Percentiles rank a stretch among this genome's conserved stretches.
Conservation (phyloP, 1,284 basidiomycete species). For the Spongispora temasekensis region DNA sequence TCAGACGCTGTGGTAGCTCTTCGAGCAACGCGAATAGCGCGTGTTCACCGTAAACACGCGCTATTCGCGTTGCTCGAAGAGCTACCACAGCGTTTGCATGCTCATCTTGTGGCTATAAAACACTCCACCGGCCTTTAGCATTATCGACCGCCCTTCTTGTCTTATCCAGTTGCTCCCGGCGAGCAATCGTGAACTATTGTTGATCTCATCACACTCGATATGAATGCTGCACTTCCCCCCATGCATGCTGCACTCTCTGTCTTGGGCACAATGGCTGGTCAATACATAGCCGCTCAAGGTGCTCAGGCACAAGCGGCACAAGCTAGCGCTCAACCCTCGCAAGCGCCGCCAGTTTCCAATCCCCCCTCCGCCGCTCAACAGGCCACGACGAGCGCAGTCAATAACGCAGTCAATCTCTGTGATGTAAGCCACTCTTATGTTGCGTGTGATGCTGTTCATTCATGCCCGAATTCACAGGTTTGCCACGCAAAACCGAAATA, state of each 20-base stretch:
- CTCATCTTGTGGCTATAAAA: conserved; percentile 27
- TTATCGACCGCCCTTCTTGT: conserved; percentile 22
- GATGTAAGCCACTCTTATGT: conserved; percentile 24
- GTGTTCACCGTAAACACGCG: conserved; percentile 37
- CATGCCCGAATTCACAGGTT: conserved; percentile 27
- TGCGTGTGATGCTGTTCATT: conserved; percentile 4
- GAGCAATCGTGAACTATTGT: conserved; percentile 19
- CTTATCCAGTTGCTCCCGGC: conserved; percentile 37
- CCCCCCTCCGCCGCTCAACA: conserved; percentile 29
- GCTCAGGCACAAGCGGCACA: conserved; percentile 33
- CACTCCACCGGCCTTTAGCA: conserved; percentile 4
- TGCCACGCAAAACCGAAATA: conserved; percentile 57
- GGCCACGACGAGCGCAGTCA: conserved; percentile 23
- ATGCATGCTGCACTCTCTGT: conserved; percentile 55
- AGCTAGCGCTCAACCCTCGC: conserved; percentile 24
- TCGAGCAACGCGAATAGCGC: conserved; percentile 29
- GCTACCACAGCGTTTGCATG: conserved; percentile 12
- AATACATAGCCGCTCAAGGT: conserved; percentile 45
- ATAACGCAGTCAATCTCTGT: conserved; percentile 27
- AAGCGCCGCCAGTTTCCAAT: conserved; percentile 25
- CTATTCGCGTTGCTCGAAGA: conserved; percentile 25
- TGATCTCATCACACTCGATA: conserved; percentile 24
- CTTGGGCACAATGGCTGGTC: conserved; percentile 49
- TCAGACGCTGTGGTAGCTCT: conserved; percentile 12
- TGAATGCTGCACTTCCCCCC: conserved; percentile 41